Base-by-base conservation (phyloP, 1,284 basidiomycete genomes). In the Leccinum angustisporum region DNA sequence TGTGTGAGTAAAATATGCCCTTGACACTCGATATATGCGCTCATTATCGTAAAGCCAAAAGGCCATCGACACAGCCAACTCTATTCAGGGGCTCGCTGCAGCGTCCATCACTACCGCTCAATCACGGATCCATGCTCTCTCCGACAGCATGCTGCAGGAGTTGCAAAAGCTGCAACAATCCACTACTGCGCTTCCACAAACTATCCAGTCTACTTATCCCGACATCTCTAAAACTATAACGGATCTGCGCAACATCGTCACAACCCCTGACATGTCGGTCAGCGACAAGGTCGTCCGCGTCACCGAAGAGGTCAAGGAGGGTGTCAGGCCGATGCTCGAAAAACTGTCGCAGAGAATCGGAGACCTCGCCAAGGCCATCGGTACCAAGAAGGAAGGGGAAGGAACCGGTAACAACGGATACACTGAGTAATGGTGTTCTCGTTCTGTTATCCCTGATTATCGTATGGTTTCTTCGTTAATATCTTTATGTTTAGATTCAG, bases 11-110 rank as follows among this genome's bases (percentile, higher is more conserved):
- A 33, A 48, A 56, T n/a, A 8, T 46, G 8, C 34, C 40, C 51
- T 43, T 58, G 40, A 6, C 8, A 46, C 38, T 54, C 18, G 4
- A 36, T 61, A 56, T 57, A 63, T 61, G 48, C 65, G 58, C 58
- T 64, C 62, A 60, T 62, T 46, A 4, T 4, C 48, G 16, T 62
- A 5, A 63, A 90, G 87, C 57, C 87, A 91, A 79, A 83, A 83
- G 61, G 89, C 89, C 3, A 83, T 83, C 1, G 83, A 85, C 51
- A 87, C 86, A 27, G 87, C 89, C n/a, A 80, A 86, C 31, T 78
- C 80, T 55, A 82, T 92, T 68, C 83, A 82, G 66, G 73, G 75
- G 10, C 77, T 86, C 33, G 85, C 87, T 21, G 80, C 86, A 1
- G 80, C 81, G 9, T 83, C 85, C 61, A 72, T 84, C 51, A 71